Evolutionary conservation across 192 early-diverging fungal species (phyloP).

Genomic region (Coemansia sp.): DNA sequence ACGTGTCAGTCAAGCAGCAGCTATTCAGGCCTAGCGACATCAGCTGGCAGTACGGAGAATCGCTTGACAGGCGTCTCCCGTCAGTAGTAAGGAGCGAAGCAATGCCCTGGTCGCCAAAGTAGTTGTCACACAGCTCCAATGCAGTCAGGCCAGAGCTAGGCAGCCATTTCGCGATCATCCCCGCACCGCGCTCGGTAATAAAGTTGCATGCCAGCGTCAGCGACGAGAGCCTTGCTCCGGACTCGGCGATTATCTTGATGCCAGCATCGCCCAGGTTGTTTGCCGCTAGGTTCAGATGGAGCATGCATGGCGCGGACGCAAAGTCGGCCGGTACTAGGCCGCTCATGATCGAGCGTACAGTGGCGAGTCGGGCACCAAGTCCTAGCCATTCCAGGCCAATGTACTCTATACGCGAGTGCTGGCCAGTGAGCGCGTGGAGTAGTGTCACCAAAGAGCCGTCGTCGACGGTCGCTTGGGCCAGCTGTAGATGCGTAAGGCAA

Average conservation of each 20-base stretch:
- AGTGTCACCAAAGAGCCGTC: constrained; percentile 19
- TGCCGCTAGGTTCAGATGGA: constrained; percentile 40
- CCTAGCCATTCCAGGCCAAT: constrained; percentile 46
- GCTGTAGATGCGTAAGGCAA: constrained; percentile 21
- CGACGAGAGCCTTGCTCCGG: constrained; percentile 19
- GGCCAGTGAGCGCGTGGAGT: constrained; percentile 14
- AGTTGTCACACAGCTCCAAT: constrained; percentile 41
- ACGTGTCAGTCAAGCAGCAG: constrained; percentile 40
- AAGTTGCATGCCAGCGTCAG: constrained; percentile 45
- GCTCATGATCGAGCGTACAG: constrained; percentile 22
- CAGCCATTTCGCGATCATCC: constrained; percentile 37
- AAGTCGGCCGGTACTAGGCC: constrained; percentile 2
- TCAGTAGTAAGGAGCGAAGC: constrained; percentile 17
- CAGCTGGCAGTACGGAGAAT: constrained; percentile 10
- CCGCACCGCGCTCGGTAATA: constrained; percentile 38
- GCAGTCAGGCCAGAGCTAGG: constrained; percentile 15
- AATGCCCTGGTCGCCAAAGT: constrained; percentile 47
- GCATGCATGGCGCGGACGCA: background rate
- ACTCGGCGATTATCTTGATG: constrained; percentile 18
- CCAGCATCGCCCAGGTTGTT: constrained; percentile 42
- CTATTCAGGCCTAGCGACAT: constrained; percentile 35
- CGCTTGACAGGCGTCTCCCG: background rate
- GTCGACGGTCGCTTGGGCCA: constrained; percentile 28
- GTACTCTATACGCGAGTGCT: constrained; percentile 18
- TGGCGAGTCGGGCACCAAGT: constrained; percentile 27